Evolutionary conservation across 495 filamentous ascomycete genomes (phyloP).

Genomic region (Chaetomium cochliodes): DNA sequence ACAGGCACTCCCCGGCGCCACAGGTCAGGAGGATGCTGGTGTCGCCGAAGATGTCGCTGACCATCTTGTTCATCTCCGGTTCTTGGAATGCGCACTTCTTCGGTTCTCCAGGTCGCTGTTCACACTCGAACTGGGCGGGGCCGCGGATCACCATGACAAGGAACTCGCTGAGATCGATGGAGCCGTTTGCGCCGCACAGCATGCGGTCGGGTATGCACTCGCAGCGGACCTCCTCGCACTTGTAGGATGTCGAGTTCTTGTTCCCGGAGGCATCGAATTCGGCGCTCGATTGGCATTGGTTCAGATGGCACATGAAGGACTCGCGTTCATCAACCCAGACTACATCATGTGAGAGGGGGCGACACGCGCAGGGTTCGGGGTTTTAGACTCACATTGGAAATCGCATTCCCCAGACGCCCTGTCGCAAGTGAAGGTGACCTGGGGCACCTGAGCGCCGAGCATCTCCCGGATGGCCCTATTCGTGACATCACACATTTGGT

Average conservation of each 20-base stretch:
- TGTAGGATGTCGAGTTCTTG: conserved; percentile 78
- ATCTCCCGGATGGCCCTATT: conserved; percentile 87
- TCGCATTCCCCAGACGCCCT: conserved; percentile 72
- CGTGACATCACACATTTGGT: conserved; percentile 97
- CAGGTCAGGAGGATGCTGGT: conserved; percentile 81
- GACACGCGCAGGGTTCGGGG: background rate
- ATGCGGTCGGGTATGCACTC: conserved; percentile 87
- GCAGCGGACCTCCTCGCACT: conserved; percentile 80
- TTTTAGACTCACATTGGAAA: conserved; percentile 73
- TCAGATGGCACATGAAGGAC: conserved; percentile 92
- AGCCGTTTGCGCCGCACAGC: conserved; percentile 87
- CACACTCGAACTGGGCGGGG: conserved; percentile 76
- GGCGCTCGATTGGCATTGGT: conserved; percentile 71
- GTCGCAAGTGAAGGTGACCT: conserved; percentile 91
- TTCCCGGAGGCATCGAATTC: conserved; percentile 57
- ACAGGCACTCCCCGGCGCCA: conserved; percentile 84
- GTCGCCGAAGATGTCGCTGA: conserved; percentile 85
- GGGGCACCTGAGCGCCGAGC: conserved; percentile 76
- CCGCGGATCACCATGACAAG: conserved; percentile 75
- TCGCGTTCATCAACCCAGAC: conserved; percentile 93
- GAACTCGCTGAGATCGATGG: conserved; percentile 89
- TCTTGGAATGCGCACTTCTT: conserved; percentile 80
- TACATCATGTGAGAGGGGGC: conserved; percentile 46
- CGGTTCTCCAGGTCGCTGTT: conserved; percentile 57
- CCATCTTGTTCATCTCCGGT: conserved; percentile 84